Evolutionary conservation across 2,329 filamentous ascomycete genomes (phyloP), one percentile per base, ranked within the genome.

Genomic region (Gaeumannomyces tritici): DNA sequence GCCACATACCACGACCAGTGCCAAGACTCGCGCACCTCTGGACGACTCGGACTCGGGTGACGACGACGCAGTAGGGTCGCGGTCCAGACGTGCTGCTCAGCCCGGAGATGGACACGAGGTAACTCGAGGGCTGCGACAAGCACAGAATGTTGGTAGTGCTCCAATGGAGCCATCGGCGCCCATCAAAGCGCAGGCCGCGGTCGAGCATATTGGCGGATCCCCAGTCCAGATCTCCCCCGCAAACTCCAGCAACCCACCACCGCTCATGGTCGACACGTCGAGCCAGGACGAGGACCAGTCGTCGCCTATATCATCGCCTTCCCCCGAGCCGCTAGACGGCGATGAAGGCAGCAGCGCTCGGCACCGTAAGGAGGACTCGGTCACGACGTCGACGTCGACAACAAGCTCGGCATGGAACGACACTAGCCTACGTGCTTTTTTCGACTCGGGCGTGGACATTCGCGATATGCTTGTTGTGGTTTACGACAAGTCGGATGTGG

Each of bases 381-480:
- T 77, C 60, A 78, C 81, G 24, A 81, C 83, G 47, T 82, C 84
- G 27, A 81, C 79, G 5, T 81, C 83, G 31, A 81, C 83, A 28
- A 79, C 82, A 21, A 81, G 83, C 26, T 82, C 87, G 29, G 84
- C 86, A 0, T 99, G 95, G 95, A 93, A 91, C 65, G 93, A 98
- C 73, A 82, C 86, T 62, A 90, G 87, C 68, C 83, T 99, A 31
- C 86, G 91, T 64, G 88, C 90, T 18, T 99, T 97, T 75, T 89
- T 98, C 69, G 93, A 98, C 67, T 91, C 95, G 67, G 87, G 91
- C 64, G 87, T 88, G 42, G 91, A 96, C 66, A 91, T 99, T 67
- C 86, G 91, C 60, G 93, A 99, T 72, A 83, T 98, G 72, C 82
- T 98, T 61, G 83, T 93, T 51, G 89, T 99, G 64, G 91, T 99